Conservation (phyloP, 192 early-diverging fungal genomes). For the Rhizoclosmatium globosum region DNA sequence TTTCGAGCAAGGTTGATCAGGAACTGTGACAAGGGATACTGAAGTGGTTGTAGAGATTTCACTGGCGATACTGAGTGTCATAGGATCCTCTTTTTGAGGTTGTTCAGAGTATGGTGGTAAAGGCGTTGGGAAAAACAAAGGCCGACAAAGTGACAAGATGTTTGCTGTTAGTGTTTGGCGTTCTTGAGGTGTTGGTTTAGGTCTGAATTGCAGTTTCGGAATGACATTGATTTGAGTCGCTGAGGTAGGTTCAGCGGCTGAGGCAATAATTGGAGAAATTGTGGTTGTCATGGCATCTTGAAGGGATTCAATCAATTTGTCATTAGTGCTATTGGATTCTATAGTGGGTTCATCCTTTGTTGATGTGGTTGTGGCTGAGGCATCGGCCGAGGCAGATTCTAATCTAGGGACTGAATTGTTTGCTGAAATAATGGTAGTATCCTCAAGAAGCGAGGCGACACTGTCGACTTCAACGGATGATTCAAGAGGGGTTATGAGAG, state of each 20-base stretch:
- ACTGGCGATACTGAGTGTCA: not conserved
- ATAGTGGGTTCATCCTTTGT: no score
- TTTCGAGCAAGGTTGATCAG: not conserved
- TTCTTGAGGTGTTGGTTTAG: slow-evolving; percentile 13
- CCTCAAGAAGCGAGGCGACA: no score
- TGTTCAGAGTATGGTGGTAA: not conserved
- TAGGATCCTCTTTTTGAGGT: not conserved
- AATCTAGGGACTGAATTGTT: no score
- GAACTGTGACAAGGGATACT: not conserved
- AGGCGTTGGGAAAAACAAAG: slow-evolving; percentile 25
- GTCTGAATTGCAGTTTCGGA: slow-evolving; percentile 11
- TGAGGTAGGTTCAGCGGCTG: slow-evolving; percentile 1
- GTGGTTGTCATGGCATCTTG: not conserved
- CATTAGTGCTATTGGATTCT: no score
- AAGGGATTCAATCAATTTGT: not conserved
- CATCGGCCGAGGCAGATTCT: no score
- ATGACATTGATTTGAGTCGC: not conserved
- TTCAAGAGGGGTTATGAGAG: no score
- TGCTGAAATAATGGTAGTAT: no score
- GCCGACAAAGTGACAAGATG: slow-evolving; percentile 27
- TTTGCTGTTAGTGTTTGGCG: slow-evolving; percentile 10
- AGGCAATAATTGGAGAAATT: not conserved
- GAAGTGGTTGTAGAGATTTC: not conserved
- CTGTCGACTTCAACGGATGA: no score
- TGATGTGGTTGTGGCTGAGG: no score